Evolutionary conservation across 2,329 filamentous ascomycete species (phyloP), one percentile per base, ranked within the genome.

Genomic region (Cryoendolithus antarcticus): DNA sequence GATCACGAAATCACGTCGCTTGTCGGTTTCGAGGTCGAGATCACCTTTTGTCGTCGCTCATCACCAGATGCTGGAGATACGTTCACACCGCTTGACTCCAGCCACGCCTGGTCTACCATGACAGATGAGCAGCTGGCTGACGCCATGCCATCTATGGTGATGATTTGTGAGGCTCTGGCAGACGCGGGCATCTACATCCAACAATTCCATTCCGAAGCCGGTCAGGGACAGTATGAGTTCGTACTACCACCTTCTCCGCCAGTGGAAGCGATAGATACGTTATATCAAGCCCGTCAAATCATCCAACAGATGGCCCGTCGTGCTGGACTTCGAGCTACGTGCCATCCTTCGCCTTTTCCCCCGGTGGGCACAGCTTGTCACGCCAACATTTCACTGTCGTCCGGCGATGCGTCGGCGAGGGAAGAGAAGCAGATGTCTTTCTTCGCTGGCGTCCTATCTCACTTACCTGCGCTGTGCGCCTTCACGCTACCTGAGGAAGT

Each of bases 1-100:
- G 63, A 73, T 4, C 59, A 67, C 30, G 65, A 67, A 1, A 64
- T 85, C 2, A 59, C 67, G 3, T 75, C 86, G 35, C 65, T 79
- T 0, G 60, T 86, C n/a, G 86, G 85, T 0, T 93, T 91, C 48
- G 86, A 93, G 58, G 75, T 93, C 32, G 85, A 93, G 58, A 74
- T 91, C 7, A 69, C 83, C 1, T 77, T 93, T 46, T 64, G 89
- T 46, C 68, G 69, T 31, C 68, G 69, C 12, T 51, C 59, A 3
- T 35, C 43, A 2, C 2, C 31, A 2, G 19, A 21, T 21, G 19
- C 19, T 28, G 49, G 53, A 6, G 49, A 59, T 15, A 46, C 57
- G 10, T 66, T 44, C 49, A 36, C 7, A 51, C 66, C 80, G 1
- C 55, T 70, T n/a, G 71, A 71, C 6, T 67, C 70, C 34, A 77